Base-by-base conservation (phyloP, 179 eudicot genomes). In the Nepenthes alata region DNA sequence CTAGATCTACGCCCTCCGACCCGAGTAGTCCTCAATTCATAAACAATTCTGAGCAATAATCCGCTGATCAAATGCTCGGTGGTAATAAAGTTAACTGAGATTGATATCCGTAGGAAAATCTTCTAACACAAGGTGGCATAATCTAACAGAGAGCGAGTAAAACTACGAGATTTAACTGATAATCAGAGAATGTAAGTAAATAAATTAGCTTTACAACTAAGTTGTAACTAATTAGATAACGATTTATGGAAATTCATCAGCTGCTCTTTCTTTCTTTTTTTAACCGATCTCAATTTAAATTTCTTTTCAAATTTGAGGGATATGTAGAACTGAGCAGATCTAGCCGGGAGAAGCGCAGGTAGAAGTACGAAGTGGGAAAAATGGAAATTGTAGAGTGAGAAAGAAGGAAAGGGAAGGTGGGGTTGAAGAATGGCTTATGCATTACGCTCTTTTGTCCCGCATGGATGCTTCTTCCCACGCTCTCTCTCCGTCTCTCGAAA, bases 21-120 rank as follows among this genome's bases (percentile, higher is more conserved):
- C 55, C 13, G 5, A 52, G n/a, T 25, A 3, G 38, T 3, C 9
- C 37, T 34, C 58, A 55, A 34, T 3, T n/a, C 12, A 25, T 5
- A 54, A 34, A 6, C 37, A 34, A 35, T 55, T 55, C n/a, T 12
- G 39, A 55, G 11, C 37, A 55, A 36, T 35, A 36, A 55, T 36
- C 37, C 25, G 11, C 58, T 25, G 58, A 55, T 55, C 37, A 55
- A 55, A 55, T 8, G 10, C 58, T 55, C 13, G n/a, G 15, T 50
- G n/a, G 13, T 3, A 50, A 50, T 50, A 3, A 50, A 8, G 53
- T 50, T 50, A 2, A 50, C 53, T 6, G 12, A 50, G 11, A 50
- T 11, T 8, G 53, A 50, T 8, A 13, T 6, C 15, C 13, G 5
- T 4, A 1, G 11, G 13, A 8, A 50, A 50, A 50, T 8, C 15